These are phyloP conservation scores for Hyphopichia fennica DNA, from an alignment of 1,139 yeast species.

Conservation along the genomic window DNA sequence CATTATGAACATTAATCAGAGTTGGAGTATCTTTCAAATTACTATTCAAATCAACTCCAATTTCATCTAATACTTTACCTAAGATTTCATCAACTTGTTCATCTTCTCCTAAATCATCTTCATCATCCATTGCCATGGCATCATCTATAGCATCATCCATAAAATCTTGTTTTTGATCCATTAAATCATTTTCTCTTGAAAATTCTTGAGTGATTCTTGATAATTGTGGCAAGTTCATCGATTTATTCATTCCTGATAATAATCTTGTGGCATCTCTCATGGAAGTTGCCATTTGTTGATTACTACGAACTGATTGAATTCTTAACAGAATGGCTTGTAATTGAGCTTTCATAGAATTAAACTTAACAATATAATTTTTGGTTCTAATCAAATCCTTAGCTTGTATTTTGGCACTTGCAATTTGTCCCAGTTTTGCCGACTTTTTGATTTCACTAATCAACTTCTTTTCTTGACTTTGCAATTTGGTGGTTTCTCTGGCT, in stretches of 20 bases:
- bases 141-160: constrained; percentile 98
- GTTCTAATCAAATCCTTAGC: constrained; percentile 95
- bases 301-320: constrained; percentile 85
- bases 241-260: constrained; percentile 81
- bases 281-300: constrained; percentile 92
- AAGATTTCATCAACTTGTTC: constrained; percentile 94
- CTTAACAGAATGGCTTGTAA: constrained; percentile 90
- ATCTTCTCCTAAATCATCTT: constrained; percentile 62
- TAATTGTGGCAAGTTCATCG: constrained; percentile 87
- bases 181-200: constrained; percentile 88
- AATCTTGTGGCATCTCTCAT: constrained; percentile 95
- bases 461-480: constrained; percentile 90
- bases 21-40: constrained; percentile 70
- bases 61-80: constrained; percentile 88
- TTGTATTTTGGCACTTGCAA: constrained; percentile 87
- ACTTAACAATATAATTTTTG: constrained; percentile 76
- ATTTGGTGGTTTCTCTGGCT: constrained; percentile 79
- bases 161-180: constrained; percentile 98
- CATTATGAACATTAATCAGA: constrained; percentile 35
- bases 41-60: constrained; percentile 83
- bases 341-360: constrained; percentile 92
- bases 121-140: constrained; percentile 84
- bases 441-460: constrained; percentile 82
- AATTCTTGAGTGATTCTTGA: constrained; percentile 93
- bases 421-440: constrained; percentile 87